Evolutionary conservation across 2,329 filamentous ascomycete genomes (phyloP).

Genomic region (Trichoderma brevicompactum): DNA sequence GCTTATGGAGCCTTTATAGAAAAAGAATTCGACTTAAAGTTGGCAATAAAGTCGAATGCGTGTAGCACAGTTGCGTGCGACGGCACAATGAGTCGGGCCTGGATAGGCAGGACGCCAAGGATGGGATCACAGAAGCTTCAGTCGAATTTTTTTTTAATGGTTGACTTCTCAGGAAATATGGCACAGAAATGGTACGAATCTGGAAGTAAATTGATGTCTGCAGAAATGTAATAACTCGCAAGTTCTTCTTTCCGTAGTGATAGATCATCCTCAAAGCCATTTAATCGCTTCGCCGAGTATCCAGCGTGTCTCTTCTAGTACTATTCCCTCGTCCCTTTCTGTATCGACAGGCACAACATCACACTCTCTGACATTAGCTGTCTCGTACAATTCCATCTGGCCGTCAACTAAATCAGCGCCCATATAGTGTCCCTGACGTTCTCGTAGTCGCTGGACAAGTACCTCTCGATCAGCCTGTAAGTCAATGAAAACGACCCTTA

Average conservation of each 20-base stretch:
- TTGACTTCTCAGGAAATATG: no score
- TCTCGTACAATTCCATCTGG: background rate
- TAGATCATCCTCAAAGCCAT: background rate
- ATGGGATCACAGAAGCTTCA: no score
- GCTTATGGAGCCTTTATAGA: slow-evolving; percentile 30
- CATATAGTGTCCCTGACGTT: background rate
- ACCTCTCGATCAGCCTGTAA: background rate
- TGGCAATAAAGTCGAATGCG: no score
- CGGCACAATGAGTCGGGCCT: no score
- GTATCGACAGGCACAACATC: background rate
- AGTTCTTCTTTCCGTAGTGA: background rate
- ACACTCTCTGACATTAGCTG: background rate
- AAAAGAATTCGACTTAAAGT: background rate
- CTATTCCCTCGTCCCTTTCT: background rate
- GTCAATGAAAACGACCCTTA: background rate
- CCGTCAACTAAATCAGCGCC: background rate
- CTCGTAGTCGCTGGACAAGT: background rate
- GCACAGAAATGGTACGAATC: no score
- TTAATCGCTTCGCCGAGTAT: background rate
- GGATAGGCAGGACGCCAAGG: no score
- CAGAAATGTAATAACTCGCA: no score
- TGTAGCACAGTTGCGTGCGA: no score
- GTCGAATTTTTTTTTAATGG: no score
- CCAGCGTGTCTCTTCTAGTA: background rate
- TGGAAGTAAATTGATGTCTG: background rate